A percentile compares a stretch with the other conserved stretches of the same genome.
phyloP scores from a whole-genome alignment of 2,329 filamentous ascomycete species.

The Hymenoscyphus albidus region DNA sequence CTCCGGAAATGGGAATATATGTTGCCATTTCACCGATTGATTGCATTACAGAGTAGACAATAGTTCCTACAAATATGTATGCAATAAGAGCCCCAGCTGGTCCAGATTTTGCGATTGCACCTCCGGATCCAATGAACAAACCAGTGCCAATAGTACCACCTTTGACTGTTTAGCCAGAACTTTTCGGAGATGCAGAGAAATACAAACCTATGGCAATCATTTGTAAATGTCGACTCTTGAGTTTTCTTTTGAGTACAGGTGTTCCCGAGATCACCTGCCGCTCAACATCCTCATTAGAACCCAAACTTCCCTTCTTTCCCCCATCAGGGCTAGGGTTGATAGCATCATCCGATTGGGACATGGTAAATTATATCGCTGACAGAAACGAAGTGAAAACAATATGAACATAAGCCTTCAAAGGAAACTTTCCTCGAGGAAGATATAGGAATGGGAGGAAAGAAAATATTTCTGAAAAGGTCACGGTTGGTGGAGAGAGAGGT shows the following conservation, averaged over 20 bases:
- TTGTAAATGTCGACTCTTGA: constrained; percentile 60
- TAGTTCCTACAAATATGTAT: constrained; percentile 64
- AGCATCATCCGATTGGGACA: constrained; percentile 16
- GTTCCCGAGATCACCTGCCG: constrained; percentile 16
- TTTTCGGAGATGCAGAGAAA: background rate
- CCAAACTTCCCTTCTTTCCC: constrained; percentile 13
- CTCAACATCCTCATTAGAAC: constrained; percentile 28
- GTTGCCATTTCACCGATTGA: constrained; percentile 70
- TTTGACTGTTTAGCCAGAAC: constrained; percentile 21
- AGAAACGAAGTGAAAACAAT: background rate
- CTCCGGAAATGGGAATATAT: constrained; percentile 71
- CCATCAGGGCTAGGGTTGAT: constrained; percentile 7
- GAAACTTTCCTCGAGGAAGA: background rate
- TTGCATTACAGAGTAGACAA: constrained; percentile 74
- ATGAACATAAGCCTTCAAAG: background rate
- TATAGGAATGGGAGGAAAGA: background rate
- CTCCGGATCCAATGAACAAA: constrained; percentile 65
- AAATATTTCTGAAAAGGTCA: background rate
- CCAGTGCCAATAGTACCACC: constrained; percentile 68
- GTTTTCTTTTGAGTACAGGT: constrained; percentile 31
- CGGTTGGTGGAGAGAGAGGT: background rate
- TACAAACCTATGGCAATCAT: constrained; percentile 57
- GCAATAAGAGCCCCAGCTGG: constrained; percentile 65
- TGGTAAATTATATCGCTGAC: constrained; percentile 7
- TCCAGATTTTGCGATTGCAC: constrained; percentile 58